phyloP scores from a whole-genome alignment of 768 basidiomycete species.

The Russula abietina region DNA sequence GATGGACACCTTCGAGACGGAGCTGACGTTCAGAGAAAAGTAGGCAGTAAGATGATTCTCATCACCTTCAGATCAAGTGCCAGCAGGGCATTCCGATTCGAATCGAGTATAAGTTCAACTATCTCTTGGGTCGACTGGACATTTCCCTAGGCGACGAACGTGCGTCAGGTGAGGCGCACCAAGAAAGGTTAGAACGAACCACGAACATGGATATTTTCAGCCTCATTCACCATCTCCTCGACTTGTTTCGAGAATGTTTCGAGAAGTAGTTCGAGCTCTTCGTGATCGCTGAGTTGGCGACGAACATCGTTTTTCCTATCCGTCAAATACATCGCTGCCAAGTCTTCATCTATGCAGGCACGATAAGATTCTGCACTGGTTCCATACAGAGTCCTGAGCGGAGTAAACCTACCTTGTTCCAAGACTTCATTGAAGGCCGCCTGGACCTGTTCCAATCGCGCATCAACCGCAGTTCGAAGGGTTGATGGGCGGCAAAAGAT shows the following conservation, averaged over 20 bases:
- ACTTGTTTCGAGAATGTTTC: constrained; percentile 96
- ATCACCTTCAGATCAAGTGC: constrained; percentile 83
- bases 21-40: not conserved
- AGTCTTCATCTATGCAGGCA: constrained; percentile 68
- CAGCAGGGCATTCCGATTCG: constrained; percentile 88
- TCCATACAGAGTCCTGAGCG: constrained; percentile 1
- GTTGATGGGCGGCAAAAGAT: constrained; percentile 1
- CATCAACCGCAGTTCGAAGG: not conserved
- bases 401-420: constrained; percentile 57
- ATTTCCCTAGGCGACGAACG: constrained; percentile 52
- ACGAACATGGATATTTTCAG: constrained; percentile 74
- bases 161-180: not conserved
- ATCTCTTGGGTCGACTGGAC: constrained; percentile 98
- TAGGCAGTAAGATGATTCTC: not conserved
- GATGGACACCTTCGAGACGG: constrained; percentile 67
- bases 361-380: not conserved
- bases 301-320: constrained; percentile 63
- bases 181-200: not conserved
- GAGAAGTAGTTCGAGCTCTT: constrained; percentile 88
- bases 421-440: constrained; percentile 89
- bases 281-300: constrained; percentile 75
- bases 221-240: constrained; percentile 92
- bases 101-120: constrained; percentile 91
- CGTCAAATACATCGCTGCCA: constrained; percentile 92
- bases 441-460: constrained; percentile 52